Conservation (phyloP, 2,329 filamentous ascomycete species). For the Fusarium succisae region DNA sequence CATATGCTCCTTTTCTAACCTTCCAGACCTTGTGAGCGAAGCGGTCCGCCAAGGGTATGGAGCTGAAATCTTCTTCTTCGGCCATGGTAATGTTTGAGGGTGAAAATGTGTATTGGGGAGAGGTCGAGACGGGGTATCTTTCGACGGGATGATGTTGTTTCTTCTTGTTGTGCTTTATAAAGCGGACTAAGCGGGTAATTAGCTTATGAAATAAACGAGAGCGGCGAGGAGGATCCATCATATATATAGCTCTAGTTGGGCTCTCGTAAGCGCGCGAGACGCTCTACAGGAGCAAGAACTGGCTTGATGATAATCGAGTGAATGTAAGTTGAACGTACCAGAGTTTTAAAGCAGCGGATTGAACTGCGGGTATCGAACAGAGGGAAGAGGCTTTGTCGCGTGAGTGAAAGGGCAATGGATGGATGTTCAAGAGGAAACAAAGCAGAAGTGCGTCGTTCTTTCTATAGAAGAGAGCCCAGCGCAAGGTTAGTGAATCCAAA, state of each 20-base stretch:
- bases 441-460: conserved; percentile 36
- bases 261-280: conserved; percentile 15
- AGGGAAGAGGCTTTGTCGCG: conserved; percentile 33
- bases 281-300: conserved; percentile 2
- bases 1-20: conserved; percentile 93
- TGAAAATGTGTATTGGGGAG: conserved; percentile 26
- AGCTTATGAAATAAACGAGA: conserved; percentile 44
- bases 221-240: conserved; percentile 39
- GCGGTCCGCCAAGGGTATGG: conserved; percentile 79
- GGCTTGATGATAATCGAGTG: neutral
- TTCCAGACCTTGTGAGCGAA: conserved; percentile 93
- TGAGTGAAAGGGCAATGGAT: conserved; percentile 16
- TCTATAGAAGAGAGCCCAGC: conserved; percentile 27
- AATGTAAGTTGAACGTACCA: conserved; percentile 26
- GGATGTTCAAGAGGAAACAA: conserved; percentile 37
- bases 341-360: conserved; percentile 9
- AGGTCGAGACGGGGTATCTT: conserved; percentile 36
- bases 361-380: conserved; percentile 31
- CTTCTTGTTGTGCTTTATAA: conserved; percentile 35
- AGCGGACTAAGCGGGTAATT: conserved; percentile 44
- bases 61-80: conserved; percentile 86
- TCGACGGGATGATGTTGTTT: conserved; percentile 25
- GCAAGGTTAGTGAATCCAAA: conserved; percentile 30
- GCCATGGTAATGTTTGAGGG: conserved; percentile 66
- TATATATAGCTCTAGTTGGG: conserved; percentile 1